Conservation (phyloP, 2,329 filamentous ascomycete genomes). For the Talaromyces atroroseus region DNA sequence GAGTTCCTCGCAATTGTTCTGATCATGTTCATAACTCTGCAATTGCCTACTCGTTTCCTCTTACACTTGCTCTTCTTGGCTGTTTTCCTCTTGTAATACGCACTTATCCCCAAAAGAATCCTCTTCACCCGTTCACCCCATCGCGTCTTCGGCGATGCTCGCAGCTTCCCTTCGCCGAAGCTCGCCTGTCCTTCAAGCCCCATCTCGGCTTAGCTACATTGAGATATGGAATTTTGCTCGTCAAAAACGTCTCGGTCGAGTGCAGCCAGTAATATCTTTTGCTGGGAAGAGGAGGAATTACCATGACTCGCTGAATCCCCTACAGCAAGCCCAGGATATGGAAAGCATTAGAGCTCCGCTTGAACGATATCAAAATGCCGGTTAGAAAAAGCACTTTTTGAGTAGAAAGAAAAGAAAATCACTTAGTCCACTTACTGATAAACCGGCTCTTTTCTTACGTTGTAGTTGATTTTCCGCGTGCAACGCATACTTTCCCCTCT, state of each 20-base stretch:
- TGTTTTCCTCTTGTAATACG: not conserved
- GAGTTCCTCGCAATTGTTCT: not conserved
- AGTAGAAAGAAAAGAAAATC: not conserved
- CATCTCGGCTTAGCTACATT: conserved; percentile 29
- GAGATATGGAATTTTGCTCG: conserved; percentile 30
- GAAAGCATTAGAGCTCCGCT: conserved; percentile 22
- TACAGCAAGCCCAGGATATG: conserved; percentile 16
- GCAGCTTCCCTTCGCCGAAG: conserved; percentile 19
- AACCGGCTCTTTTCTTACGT: not conserved
- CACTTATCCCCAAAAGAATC: not conserved
- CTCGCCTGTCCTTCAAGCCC: conserved; percentile 21
- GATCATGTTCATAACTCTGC: not conserved
- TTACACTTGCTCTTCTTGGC: not conserved
- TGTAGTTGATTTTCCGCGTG: conserved; percentile 43
- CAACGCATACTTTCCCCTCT: conserved; percentile 37
- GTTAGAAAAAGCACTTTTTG: conserved; percentile 23
- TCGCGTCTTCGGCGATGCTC: conserved; percentile 13
- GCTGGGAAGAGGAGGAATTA: not conserved
- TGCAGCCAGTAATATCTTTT: not conserved
- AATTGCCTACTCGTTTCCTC: conserved; percentile 15
- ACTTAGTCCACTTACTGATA: not conserved
- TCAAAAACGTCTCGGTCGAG: conserved; percentile 12
- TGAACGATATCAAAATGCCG: conserved; percentile 42
- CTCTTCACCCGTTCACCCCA: conserved; percentile 15
- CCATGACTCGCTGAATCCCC: conserved; percentile 17